phyloP scores from a whole-genome alignment of 345 rosid genomes.

The Arabidopsis suecica region DNA sequence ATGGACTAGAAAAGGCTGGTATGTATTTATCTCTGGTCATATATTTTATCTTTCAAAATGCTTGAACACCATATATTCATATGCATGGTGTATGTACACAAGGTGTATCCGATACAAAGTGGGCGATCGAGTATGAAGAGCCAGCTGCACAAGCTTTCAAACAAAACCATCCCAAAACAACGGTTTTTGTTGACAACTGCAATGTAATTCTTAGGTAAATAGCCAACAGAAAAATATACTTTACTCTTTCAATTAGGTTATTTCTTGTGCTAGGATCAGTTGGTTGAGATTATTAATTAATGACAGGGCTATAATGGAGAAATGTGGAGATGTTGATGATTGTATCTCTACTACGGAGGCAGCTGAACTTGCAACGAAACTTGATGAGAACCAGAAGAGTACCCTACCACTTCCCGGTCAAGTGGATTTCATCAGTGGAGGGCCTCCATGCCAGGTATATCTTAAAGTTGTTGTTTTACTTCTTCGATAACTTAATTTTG shows the following conservation, averaged over 20 bases:
- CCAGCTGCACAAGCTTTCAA: slow-evolving; percentile 83
- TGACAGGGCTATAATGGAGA: slow-evolving; percentile 76
- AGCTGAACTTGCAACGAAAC: slow-evolving; percentile 45
- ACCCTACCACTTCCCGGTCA: slow-evolving; percentile 60
- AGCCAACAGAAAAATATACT: not conserved
- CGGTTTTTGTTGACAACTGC: slow-evolving; percentile 72
- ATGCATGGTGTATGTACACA: slow-evolving; percentile 31
- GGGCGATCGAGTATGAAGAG: slow-evolving; percentile 94
- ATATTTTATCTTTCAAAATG: not conserved
- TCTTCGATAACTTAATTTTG: not conserved
- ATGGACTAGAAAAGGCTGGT: slow-evolving; percentile 70
- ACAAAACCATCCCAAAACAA: slow-evolving; percentile 67
- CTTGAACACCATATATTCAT: not conserved
- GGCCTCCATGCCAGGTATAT: slow-evolving; percentile 92
- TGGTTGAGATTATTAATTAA: slow-evolving; percentile 31
- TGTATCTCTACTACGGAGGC: slow-evolving; percentile 82
- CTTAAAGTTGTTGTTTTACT: not conserved
- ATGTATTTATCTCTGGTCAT: not conserved
- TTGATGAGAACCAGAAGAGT: slow-evolving; percentile 44
- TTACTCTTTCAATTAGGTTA: not conserved
- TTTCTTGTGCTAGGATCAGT: slow-evolving; percentile 12
- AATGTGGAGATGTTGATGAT: slow-evolving; percentile 76
- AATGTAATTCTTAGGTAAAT: slow-evolving; percentile 74
- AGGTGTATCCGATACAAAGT: slow-evolving; percentile 70
- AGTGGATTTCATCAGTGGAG: slow-evolving; percentile 92